Percentiles rank a stretch among this genome's conserved stretches.
Evolutionary conservation across 169 alveolate genomes (phyloP).

Genomic region (Plasmodium falciparum): DNA sequence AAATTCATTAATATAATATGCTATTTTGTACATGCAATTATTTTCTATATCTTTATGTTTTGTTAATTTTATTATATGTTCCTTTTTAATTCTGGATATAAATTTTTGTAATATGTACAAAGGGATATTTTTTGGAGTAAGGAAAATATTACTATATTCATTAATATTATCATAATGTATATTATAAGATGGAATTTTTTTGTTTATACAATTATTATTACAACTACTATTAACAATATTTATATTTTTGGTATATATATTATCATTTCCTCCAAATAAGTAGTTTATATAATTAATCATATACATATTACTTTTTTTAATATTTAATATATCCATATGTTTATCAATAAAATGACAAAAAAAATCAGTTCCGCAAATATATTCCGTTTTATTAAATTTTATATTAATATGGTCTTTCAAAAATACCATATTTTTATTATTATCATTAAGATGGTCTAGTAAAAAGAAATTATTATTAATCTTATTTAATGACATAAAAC

Average conservation of each 20-base stretch:
- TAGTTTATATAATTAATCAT: conserved; percentile 38
- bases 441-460: not conserved
- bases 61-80: conserved; percentile 42
- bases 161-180: too few species aligned
- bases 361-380: conserved; percentile 10
- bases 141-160: too few species aligned
- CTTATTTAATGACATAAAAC: conserved; percentile 58
- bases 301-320: conserved; percentile 26
- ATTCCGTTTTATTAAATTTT: not conserved
- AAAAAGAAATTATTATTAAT: not conserved
- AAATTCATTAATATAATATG: conserved; percentile 70
- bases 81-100: conserved; percentile 58
- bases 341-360: conserved; percentile 18
- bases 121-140: conserved; percentile 23
- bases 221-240: too few species aligned
- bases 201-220: not conserved
- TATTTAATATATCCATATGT: conserved; percentile 18
- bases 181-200: conserved; percentile 5
- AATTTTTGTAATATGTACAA: conserved; percentile 69
- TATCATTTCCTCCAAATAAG: conserved; percentile 16
- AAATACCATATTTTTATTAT: conserved; percentile 3
- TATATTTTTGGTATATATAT: not conserved
- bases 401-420: conserved; percentile 4
- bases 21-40: conserved; percentile 67
- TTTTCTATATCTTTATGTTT: conserved; percentile 68